phyloP scores from a whole-genome alignment of 2,329 filamentous ascomycete genomes.

The Aspergillus sp. region DNA sequence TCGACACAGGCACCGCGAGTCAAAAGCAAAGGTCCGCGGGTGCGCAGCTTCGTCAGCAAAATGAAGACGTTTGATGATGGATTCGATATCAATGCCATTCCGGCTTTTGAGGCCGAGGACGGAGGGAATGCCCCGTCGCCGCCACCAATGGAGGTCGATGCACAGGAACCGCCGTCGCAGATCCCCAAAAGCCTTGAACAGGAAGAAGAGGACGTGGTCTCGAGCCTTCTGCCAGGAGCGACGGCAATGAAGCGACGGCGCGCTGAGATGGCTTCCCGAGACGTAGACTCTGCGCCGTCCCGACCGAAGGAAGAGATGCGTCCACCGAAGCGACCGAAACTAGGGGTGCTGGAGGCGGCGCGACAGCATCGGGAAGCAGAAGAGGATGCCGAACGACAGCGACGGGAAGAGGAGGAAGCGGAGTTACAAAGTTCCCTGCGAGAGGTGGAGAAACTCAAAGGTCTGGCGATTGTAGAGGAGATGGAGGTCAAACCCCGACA shows the following conservation, averaged over 20 bases:
- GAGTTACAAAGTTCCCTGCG: constrained; percentile 55
- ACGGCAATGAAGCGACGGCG: constrained; percentile 76
- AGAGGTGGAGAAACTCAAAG: constrained; percentile 66
- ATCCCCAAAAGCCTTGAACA: constrained; percentile 26
- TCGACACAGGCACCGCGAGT: constrained; percentile 14
- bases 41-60: constrained; percentile 35
- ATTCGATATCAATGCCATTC: constrained; percentile 47
- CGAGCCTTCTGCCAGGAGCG: constrained; percentile 71
- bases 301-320: constrained; percentile 28
- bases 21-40: constrained; percentile 22
- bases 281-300: constrained; percentile 27
- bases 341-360: constrained; percentile 67
- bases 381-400: constrained; percentile 52
- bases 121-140: constrained; percentile 15
- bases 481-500: constrained; percentile 58
- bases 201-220: constrained; percentile 58
- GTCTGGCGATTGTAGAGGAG: constrained; percentile 72
- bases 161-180: constrained; percentile 19
- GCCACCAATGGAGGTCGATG: constrained; percentile 20
- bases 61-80: constrained; percentile 74
- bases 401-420: constrained; percentile 66
- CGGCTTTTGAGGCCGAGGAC: constrained; percentile 28
- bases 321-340: constrained; percentile 55
- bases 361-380: constrained; percentile 51
- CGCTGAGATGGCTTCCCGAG: constrained; percentile 57